Evolutionary conservation across 768 basidiomycete species (phyloP), one percentile per base, ranked within the genome.

Genomic region (Mycena olivaceomarginata): DNA sequence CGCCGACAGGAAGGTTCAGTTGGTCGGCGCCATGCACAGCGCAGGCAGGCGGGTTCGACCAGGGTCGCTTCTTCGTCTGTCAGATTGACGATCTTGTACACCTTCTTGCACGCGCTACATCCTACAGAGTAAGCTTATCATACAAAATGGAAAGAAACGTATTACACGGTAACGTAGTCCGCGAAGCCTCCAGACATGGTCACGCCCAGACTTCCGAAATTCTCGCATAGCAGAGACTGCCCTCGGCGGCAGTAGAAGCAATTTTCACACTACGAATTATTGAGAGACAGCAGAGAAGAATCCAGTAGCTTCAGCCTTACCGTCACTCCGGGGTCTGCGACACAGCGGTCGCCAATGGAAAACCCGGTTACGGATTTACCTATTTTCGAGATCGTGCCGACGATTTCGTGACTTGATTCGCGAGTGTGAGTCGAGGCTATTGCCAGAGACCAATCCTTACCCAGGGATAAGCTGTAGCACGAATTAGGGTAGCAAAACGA

Each of bases 11-110:
- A 9, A 93, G 90, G 76, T 87, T 89, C 51, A 96, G 89, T 82
- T 93, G 93, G 85, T 96, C 95, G 77, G 94, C 90, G 11, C 95
- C 95, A 85, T 96, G 95, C 51, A 96, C 89, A 41, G 94, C 95
- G 80, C 95, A 96, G 8, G 95, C 91, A n/a, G 7, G 94, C 93
- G 10, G 95, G 95, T 80, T 96, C 95, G 46, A 95, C 86, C 12
- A 96, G 89, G 4, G 94, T 94, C 0, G 94, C 93, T 76, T 95
- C 94, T 81, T 94, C 93, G 80, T 95, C 94, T 12, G 92, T 90
- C 65, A 96, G 88, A 84, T 96, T 95, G 83, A 91, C 85, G 80
- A 95, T 93, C 84, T 94, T 93, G 89, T 92, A 95, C 16, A 93
- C 88, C 81, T 94, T 95, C 82, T 90, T 89, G 70, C 91, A 89